Evolutionary conservation across 345 rosid genomes (phyloP).

Genomic region (Hibiscus tridactylites): DNA sequence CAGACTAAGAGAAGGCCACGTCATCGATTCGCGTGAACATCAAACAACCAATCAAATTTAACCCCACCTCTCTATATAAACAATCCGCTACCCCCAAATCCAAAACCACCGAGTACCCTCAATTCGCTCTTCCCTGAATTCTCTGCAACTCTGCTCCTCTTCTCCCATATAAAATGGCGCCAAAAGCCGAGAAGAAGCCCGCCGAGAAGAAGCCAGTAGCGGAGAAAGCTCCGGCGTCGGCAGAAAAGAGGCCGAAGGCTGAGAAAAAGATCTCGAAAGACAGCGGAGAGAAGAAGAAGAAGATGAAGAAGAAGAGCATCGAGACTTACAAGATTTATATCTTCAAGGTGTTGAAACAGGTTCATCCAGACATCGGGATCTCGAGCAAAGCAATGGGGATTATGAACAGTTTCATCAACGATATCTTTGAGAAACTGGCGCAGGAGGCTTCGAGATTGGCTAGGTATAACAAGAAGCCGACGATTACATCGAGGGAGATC

Average conservation of each 20-base stretch:
- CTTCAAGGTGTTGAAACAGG: constrained; percentile 59
- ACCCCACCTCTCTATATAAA: constrained; percentile 20
- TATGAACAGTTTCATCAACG: constrained; percentile 71
- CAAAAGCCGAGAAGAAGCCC: constrained; percentile 46
- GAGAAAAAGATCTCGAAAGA: constrained; percentile 57
- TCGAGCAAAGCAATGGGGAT: constrained; percentile 72
- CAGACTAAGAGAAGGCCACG: constrained; percentile 11
- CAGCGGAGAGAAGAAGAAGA: constrained; percentile 47
- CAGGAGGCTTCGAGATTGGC: neutral
- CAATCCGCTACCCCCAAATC: neutral
- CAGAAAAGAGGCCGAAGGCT: constrained; percentile 52
- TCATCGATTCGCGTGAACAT: constrained; percentile 22
- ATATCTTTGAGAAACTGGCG: constrained; percentile 62
- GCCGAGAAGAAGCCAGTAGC: constrained; percentile 40
- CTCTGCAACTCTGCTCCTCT: neutral
- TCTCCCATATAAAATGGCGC: constrained; percentile 27
- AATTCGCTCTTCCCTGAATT: neutral
- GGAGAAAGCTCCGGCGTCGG: constrained; percentile 37
- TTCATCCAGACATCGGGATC: constrained; percentile 51
- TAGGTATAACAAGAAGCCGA: no score
- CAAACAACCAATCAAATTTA: constrained; percentile 17
- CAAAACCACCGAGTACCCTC: neutral
- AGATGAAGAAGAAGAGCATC: constrained; percentile 39
- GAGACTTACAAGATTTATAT: constrained; percentile 71
- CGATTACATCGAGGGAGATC: no score